phyloP scores from a whole-genome alignment of 2,329 filamentous ascomycete genomes.

The Rosellinia necatrix region DNA sequence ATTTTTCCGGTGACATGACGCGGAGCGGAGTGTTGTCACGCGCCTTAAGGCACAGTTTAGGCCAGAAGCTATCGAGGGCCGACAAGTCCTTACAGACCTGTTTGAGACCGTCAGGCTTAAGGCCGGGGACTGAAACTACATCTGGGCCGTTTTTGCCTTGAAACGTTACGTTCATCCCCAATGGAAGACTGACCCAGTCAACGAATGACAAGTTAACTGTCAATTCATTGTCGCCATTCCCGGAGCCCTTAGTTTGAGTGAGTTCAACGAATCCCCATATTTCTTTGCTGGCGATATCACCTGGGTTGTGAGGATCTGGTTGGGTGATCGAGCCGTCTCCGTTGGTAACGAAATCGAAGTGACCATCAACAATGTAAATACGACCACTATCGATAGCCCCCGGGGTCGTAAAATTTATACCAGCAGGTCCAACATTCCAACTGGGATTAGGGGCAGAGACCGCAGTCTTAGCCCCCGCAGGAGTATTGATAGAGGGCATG shows the following conservation, averaged over 20 bases:
- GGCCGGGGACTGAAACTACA: conserved; percentile 43
- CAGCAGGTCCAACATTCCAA: neutral
- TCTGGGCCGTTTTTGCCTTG: conserved; percentile 34
- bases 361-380: conserved; percentile 21
- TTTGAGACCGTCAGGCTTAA: conserved; percentile 41
- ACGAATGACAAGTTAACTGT: conserved; percentile 54
- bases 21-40: conserved; percentile 44
- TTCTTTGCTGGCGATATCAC: conserved; percentile 14
- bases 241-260: conserved; percentile 22
- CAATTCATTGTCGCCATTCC: conserved; percentile 39
- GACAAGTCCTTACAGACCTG: conserved; percentile 46
- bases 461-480: neutral
- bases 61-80: conserved; percentile 45
- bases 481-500: neutral
- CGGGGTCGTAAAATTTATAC: conserved; percentile 21
- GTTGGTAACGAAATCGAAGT: conserved; percentile 15
- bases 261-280: conserved; percentile 24
- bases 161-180: conserved; percentile 51
- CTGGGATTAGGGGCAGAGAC: neutral
- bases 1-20: conserved; percentile 49
- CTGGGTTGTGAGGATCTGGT: conserved; percentile 24
- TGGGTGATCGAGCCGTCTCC: conserved; percentile 7
- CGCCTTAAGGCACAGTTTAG: conserved; percentile 44
- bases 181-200: conserved; percentile 53
- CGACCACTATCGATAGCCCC: conserved; percentile 21